Evolutionary conservation across 1,284 basidiomycete species (phyloP), one percentile per base, ranked within the genome.

Genomic region (Microbotryomycetes sp.): DNA sequence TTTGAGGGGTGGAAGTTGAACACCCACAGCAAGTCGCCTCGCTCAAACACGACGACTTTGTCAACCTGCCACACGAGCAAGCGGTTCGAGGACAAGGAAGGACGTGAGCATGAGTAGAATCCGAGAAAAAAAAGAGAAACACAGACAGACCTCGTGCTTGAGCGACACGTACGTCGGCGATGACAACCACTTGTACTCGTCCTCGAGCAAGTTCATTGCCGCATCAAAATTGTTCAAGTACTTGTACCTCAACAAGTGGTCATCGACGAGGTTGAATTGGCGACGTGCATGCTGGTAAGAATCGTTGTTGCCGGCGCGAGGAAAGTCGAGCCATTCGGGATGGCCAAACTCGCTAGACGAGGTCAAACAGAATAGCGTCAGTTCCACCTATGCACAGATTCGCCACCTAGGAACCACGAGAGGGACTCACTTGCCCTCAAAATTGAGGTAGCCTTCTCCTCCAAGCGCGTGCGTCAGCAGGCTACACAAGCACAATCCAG

Each of bases 321-420:
- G 94, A 78, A 98, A 98, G 76, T 97, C 94, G 72, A 98, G 89
- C 94, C 94, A 98, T 86, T 97, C 93, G 13, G 92, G 93, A 75
- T 97, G 93, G 47, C 93, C 93, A 72, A 97, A 97, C 74, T 97
- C 93, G 59, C 65, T 67, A 54, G 5, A n/a, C 9, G 45, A 26
- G 16, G 18, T 28, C 15, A 26, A 4, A 41, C 4, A 23, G 35
- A 27, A 24, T 6, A 1, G 35, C 35, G 35, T 9, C n/a, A n/a
- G n/a, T n/a, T n/a, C n/a, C n/a, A n/a, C n/a, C n/a, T n/a, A n/a
- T n/a, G n/a, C n/a, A n/a, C n/a, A n/a, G n/a, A n/a, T n/a, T n/a
- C n/a, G n/a, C n/a, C n/a, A n/a, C n/a, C n/a, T n/a, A n/a, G n/a
- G n/a, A n/a, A n/a, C n/a, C n/a, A n/a, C n/a, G n/a, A 3, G 21